These are phyloP conservation scores for Cladosporium sp. DNA, from an alignment of 2,329 filamentous ascomycete genomes.

Conservation along the genomic window DNA sequence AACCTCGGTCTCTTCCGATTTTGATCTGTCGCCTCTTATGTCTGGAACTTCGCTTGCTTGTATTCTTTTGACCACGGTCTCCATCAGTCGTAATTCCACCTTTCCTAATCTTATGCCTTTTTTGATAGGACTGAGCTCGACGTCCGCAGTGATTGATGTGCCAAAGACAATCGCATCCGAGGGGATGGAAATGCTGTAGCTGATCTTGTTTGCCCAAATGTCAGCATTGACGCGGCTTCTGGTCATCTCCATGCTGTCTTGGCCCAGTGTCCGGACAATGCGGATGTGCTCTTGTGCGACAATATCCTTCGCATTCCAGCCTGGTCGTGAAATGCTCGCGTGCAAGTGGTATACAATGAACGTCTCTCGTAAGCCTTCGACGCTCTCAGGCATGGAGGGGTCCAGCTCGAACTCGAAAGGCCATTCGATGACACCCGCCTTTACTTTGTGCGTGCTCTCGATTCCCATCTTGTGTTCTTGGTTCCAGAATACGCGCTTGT, in stretches of 20 bases:
- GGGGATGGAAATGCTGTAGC: constrained; percentile 89
- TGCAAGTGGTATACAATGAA: constrained; percentile 89
- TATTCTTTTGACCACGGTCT: constrained; percentile 57
- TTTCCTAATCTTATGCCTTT: constrained; percentile 85
- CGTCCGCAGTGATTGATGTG: constrained; percentile 76
- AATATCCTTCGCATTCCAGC: constrained; percentile 84
- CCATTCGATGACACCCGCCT: constrained; percentile 46
- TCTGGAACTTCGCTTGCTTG: constrained; percentile 30
- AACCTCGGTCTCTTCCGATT: constrained; percentile 34
- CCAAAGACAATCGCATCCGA: constrained; percentile 94
- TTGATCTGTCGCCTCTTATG: constrained; percentile 25
- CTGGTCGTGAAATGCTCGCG: constrained; percentile 72
- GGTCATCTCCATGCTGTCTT: constrained; percentile 65
- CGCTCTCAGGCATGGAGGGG: constrained; percentile 64
- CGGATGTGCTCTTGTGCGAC: constrained; percentile 64
- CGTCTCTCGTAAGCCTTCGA: constrained; percentile 82
- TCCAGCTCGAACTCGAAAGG: constrained; percentile 46
- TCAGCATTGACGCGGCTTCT: constrained; percentile 66
- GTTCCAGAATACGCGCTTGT: constrained; percentile 44
- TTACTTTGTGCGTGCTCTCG: constrained; percentile 46
- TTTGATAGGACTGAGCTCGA: constrained; percentile 79
- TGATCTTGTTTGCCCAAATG: constrained; percentile 95
- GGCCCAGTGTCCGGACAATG: constrained; percentile 45
- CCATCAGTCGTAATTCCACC: constrained; percentile 73
- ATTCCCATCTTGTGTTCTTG: constrained; percentile 43